Conservation (phyloP, 1,284 basidiomycete genomes). For the Naganishia albida region DNA sequence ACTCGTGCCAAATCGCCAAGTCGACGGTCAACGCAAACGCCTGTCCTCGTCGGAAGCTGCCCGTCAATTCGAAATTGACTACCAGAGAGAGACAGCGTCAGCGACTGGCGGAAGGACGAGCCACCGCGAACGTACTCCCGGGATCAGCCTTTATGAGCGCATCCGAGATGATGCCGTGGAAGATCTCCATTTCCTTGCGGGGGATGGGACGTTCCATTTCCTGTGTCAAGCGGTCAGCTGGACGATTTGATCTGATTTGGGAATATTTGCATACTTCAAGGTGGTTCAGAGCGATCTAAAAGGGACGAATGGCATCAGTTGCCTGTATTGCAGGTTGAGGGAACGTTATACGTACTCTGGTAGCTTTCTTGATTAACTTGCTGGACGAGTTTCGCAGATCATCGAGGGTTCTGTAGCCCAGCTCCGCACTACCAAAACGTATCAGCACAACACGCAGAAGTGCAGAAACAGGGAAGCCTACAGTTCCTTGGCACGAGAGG, state of each 20-base stretch:
- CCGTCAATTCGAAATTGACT: slow-evolving; percentile 46
- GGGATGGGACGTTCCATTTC: slow-evolving; percentile 24
- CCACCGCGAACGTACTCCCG: not conserved
- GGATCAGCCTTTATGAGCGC: slow-evolving; percentile 8
- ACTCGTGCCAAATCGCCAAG: slow-evolving; percentile 45
- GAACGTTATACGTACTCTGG: not conserved
- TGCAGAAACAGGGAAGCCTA: slow-evolving; percentile 28
- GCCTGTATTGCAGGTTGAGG: no score
- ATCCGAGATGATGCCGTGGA: not conserved
- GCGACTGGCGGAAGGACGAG: not conserved
- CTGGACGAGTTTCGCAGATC: not conserved
- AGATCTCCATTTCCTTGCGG: slow-evolving; percentile 8
- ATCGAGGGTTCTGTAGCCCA: slow-evolving; percentile 39
- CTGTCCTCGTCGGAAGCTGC: slow-evolving; percentile 44
- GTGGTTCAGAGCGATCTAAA: slow-evolving; percentile 14
- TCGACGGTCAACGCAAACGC: slow-evolving; percentile 43
- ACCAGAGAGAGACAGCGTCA: not conserved
- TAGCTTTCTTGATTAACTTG: slow-evolving; percentile 15
- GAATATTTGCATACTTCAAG: slow-evolving; percentile 2
- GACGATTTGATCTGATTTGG: not conserved
- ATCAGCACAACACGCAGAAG: not conserved
- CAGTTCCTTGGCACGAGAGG: slow-evolving; percentile 36
- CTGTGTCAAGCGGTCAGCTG: slow-evolving; percentile 2
- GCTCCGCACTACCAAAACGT: slow-evolving; percentile 33
- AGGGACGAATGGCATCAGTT: no score